Base-by-base conservation (phyloP, 805 yeast genomes). In the Jamesozyma lodderae region DNA sequence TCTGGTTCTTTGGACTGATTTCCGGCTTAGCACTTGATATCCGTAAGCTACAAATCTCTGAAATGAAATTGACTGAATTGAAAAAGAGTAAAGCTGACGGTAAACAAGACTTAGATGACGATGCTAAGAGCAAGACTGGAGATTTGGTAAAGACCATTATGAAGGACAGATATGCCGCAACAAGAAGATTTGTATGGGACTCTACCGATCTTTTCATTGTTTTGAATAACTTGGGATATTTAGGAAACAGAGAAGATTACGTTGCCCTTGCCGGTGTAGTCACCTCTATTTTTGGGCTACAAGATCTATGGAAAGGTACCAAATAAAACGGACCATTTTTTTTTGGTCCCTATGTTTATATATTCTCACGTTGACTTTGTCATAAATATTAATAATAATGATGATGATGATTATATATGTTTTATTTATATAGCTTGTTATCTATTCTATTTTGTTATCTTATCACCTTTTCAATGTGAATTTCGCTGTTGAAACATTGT, bases 191-290 rank as follows among this genome's bases (percentile, higher is more conserved):
- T 43, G 60, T 80, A 21, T 83, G 90, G 84, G 90, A 86, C 57
- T 57, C 72, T 9, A 70, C 81, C 44, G 96, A 88, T 62, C 56
- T 74, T 45, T 68, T 81, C 45, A 79, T 88, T 52, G 94, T 92
- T 10, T 64, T 79, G 55, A 77, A 81, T 60, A 73, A 77, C 38
- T 71, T 83, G 60, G 69, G 72, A 41, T 63, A 67, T 61, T 64
- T 81, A 49, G 68, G 68, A 48, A 66, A 76, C 51, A 75, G 77
- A 56, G 96, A 88, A 50, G 92, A 94, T 35, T 69, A 78, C 30
- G 74, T 86, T 36, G 96, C 94, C 26, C 63, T 79, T 41, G 86
- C 92, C 27, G 97, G 97, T 56, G 71, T 81, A 19, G 63, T 83
- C 42, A 86, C 96, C 23, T 81, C 95, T 28, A 42, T 77, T 35